phyloP scores from a whole-genome alignment of 2,329 filamentous ascomycete genomes.

The Fusarium ambrosium region DNA sequence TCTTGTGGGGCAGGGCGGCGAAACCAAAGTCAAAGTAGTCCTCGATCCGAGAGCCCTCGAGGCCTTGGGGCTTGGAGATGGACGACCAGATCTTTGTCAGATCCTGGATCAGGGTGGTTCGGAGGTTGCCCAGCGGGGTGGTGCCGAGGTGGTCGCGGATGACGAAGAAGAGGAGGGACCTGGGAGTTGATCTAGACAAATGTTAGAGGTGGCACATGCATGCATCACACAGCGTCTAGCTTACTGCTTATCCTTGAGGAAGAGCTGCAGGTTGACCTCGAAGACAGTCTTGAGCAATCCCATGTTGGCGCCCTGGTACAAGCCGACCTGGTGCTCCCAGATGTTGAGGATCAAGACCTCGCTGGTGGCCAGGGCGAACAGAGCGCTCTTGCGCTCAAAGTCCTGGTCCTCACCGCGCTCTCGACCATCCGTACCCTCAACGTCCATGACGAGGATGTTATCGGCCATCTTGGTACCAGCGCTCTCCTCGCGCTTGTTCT shows the following conservation, averaged over 20 bases:
- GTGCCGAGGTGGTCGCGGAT: constrained; percentile 96
- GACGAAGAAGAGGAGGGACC: constrained; percentile 97
- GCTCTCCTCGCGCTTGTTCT: constrained; percentile 81
- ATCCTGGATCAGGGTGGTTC: constrained; percentile 91
- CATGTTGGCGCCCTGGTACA: constrained; percentile 99
- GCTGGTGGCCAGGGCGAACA: constrained; percentile 96
- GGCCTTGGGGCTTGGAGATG: constrained; percentile 89
- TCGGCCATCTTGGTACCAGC: constrained; percentile 81
- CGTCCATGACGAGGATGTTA: constrained; percentile 99
- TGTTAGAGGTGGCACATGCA: constrained; percentile 36
- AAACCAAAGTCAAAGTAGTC: constrained; percentile 99
- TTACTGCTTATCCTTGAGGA: constrained; percentile 94
- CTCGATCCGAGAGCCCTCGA: constrained; percentile 90
- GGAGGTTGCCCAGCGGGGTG: constrained; percentile 90
- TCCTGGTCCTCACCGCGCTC: constrained; percentile 98
- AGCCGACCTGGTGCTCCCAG: constrained; percentile 98
- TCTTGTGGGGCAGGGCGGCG: constrained; percentile 94
- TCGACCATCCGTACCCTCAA: constrained; percentile 96
- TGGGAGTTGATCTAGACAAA: constrained; percentile 77
- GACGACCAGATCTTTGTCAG: constrained; percentile 92
- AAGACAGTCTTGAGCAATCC: constrained; percentile 98
- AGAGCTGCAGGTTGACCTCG: constrained; percentile 97
- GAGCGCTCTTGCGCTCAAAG: constrained; percentile 97
- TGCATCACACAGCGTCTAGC: constrained; percentile 48
- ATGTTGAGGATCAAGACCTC: constrained; percentile 99